Evolutionary conservation across 1,284 basidiomycete species (phyloP).

Genomic region (Fomes fomentarius): DNA sequence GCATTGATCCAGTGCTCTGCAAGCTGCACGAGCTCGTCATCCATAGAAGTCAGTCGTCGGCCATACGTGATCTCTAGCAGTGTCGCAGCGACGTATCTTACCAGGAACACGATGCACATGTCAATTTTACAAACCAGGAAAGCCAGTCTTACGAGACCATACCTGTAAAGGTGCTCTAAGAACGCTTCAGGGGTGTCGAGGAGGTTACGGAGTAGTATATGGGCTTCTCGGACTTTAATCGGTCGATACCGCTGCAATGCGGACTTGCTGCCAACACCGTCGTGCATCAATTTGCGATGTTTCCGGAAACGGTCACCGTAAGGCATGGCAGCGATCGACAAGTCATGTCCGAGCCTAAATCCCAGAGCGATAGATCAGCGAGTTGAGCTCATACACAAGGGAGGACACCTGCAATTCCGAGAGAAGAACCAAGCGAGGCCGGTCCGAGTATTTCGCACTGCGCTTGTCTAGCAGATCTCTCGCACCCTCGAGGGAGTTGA

Average conservation of each 20-base stretch:
- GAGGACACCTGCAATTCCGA: constrained; percentile 11
- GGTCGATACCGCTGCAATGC: constrained; percentile 21
- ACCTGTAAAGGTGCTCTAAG: constrained; percentile 17
- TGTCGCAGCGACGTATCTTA: constrained; percentile 14
- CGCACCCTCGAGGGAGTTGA: constrained; percentile 25
- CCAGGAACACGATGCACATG: no score
- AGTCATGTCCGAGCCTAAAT: constrained; percentile 9
- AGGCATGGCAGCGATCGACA: constrained; percentile 24
- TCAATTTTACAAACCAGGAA: no score
- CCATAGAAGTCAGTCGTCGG: constrained; percentile 31
- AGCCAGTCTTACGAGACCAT: not conserved
- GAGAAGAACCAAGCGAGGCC: constrained; percentile 23
- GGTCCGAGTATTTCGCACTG: constrained; percentile 26
- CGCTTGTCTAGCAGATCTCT: constrained; percentile 27
- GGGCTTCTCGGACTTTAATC: constrained; percentile 27
- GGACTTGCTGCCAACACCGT: constrained; percentile 24
- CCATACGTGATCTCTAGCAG: constrained; percentile 31
- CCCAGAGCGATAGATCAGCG: not conserved
- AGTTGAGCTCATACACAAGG: not conserved
- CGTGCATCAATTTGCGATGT: constrained; percentile 33
- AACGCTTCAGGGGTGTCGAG: constrained; percentile 25
- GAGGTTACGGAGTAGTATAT: constrained; percentile 23
- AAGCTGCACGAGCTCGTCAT: constrained; percentile 32
- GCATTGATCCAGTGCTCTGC: constrained; percentile 43
- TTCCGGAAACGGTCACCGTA: constrained; percentile 34